A percentile compares a stretch with the other conserved stretches of the same genome.
Evolutionary conservation across 1,139 yeast genomes (phyloP).

Genomic region (Torulaspora globosa): DNA sequence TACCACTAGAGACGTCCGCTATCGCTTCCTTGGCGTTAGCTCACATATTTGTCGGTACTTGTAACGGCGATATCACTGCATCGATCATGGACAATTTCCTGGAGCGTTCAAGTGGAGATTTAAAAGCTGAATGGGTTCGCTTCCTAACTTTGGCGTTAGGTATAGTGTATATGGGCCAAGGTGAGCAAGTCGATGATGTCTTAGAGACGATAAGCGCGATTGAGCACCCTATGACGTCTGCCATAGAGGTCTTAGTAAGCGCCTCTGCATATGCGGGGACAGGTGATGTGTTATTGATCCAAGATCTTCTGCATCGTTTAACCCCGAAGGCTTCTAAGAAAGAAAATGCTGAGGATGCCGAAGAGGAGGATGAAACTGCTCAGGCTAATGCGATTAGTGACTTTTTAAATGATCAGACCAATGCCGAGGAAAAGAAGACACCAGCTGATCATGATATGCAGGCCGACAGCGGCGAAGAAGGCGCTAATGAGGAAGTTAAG

Average conservation of each 20-base stretch:
- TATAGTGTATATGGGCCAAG: slow-evolving; percentile 86
- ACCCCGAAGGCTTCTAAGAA: slow-evolving; percentile 53
- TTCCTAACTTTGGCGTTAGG: slow-evolving; percentile 93
- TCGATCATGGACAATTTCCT: slow-evolving; percentile 84
- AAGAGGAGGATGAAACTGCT: slow-evolving; percentile 45
- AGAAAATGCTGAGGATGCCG: slow-evolving; percentile 44
- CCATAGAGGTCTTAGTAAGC: slow-evolving; percentile 83
- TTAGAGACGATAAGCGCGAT: slow-evolving; percentile 92
- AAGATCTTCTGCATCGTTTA: slow-evolving; percentile 82
- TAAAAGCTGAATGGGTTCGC: slow-evolving; percentile 81
- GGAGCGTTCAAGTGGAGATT: slow-evolving; percentile 75
- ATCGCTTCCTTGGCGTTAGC: slow-evolving; percentile 91
- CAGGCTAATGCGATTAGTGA: slow-evolving; percentile 33
- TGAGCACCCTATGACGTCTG: slow-evolving; percentile 88
- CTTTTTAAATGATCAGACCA: slow-evolving; percentile 27
- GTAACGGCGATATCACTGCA: slow-evolving; percentile 90
- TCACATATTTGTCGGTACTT: slow-evolving; percentile 92
- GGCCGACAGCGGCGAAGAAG: slow-evolving; percentile 24
- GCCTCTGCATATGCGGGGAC: slow-evolving; percentile 97
- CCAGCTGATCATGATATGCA: slow-evolving; percentile 21
- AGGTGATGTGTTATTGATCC: slow-evolving; percentile 94
- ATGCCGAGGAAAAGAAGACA: slow-evolving; percentile 26
- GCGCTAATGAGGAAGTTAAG: slow-evolving; percentile 26
- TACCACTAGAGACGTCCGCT: slow-evolving; percentile 73
- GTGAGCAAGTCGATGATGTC: slow-evolving; percentile 93